Evolutionary conservation across 1,139 yeast species (phyloP).

Genomic region (Sporopachydermia cereana): DNA sequence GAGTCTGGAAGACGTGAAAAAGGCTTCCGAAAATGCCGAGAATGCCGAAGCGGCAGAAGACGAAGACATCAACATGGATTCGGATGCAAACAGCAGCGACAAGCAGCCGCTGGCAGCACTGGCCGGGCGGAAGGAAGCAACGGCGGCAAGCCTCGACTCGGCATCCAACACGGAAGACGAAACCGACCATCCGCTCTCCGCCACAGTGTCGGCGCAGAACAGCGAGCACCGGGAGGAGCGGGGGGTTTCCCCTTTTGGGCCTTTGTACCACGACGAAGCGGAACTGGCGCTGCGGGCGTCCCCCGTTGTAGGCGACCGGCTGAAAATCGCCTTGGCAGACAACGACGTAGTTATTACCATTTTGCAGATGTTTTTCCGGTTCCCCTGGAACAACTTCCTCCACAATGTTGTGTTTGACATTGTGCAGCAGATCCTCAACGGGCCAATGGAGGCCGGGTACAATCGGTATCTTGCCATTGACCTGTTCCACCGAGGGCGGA

Average conservation of each 20-base stretch:
- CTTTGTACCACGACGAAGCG: conserved; percentile 35
- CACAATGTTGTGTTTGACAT: conserved; percentile 97
- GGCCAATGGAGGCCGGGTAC: conserved; percentile 88
- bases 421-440: conserved; percentile 91
- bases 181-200: conserved; percentile 12
- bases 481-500: conserved; percentile 65
- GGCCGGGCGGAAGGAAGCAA: not conserved
- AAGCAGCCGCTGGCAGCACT: not conserved
- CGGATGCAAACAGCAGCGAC: conserved; percentile 6
- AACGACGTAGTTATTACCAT: conserved; percentile 70
- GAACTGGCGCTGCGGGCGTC: conserved; percentile 52
- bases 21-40: conserved; percentile 13
- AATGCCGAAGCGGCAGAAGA: conserved; percentile 20
- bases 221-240: conserved; percentile 6
- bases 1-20: conserved; percentile 13
- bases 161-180: conserved; percentile 13
- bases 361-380: conserved; percentile 71
- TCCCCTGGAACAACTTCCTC: conserved; percentile 96
- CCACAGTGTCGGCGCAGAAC: conserved; percentile 7
- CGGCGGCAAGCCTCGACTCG: conserved; percentile 5
- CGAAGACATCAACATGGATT: conserved; percentile 9
- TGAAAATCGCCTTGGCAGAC: conserved; percentile 79
- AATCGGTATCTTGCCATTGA: conserved; percentile 84
- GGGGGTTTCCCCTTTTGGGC: conserved; percentile 9
- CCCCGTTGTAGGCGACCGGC: conserved; percentile 83